Conservation (phyloP, 1,284 basidiomycete genomes). For the Violaceomyces palustris region DNA sequence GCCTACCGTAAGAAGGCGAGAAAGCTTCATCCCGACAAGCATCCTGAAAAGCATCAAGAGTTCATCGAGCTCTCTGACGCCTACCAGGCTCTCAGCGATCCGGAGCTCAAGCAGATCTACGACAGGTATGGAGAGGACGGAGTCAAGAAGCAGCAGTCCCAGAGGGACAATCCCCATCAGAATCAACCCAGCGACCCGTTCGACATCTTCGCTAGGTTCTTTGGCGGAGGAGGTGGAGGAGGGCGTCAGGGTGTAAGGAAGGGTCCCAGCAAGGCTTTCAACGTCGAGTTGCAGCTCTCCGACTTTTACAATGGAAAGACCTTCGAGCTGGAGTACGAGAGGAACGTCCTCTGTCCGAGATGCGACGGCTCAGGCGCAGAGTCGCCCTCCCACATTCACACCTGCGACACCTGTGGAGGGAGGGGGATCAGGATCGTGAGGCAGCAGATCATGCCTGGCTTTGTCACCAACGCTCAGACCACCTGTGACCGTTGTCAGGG, state of each 20-base stretch:
- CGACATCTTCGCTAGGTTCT: conserved; percentile 50
- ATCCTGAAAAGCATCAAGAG: conserved; percentile 49
- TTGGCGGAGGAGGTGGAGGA: conserved; percentile 37
- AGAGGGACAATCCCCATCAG: conserved; percentile 28
- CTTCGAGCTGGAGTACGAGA: conserved; percentile 37
- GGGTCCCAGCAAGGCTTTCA: conserved; percentile 45
- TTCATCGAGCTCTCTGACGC: conserved; percentile 55
- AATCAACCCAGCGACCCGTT: conserved; percentile 44
- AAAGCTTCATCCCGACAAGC: conserved; percentile 51
- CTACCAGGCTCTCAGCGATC: conserved; percentile 47
- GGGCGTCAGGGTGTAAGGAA: conserved; percentile 28
- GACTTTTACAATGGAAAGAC: conserved; percentile 46
- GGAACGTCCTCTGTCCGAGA: conserved; percentile 42
- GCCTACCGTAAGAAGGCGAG: conserved; percentile 48
- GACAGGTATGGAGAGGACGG: conserved; percentile 47
- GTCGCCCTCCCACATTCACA: conserved; percentile 42
- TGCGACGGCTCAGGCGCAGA: conserved; percentile 51
- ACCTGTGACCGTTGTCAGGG: conserved; percentile 44
- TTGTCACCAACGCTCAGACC: conserved; percentile 46
- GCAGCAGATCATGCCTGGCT: conserved; percentile 53
- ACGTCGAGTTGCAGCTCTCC: conserved; percentile 37
- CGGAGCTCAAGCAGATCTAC: conserved; percentile 45
- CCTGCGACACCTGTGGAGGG: conserved; percentile 42
- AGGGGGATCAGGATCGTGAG: conserved; percentile 42
- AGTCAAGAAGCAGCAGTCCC: conserved; percentile 46